phyloP scores from a whole-genome alignment of 1,284 basidiomycete genomes.

The Cronartium ribicola region DNA sequence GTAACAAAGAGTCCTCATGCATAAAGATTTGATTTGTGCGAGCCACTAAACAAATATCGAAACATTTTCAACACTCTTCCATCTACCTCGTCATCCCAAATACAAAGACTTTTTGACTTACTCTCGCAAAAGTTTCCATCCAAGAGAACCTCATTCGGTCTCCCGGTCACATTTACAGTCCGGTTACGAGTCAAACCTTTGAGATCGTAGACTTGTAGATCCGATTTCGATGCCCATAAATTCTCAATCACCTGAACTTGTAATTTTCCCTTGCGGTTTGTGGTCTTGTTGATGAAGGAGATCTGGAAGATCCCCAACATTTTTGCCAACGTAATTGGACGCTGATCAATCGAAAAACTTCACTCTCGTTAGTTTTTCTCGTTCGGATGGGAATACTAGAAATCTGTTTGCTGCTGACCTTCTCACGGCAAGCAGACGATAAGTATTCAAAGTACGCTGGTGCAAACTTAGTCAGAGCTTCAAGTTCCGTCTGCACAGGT shows the following conservation, averaged over 20 bases:
- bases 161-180: constrained; percentile 81
- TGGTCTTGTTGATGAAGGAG: constrained; percentile 77
- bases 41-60: constrained; percentile 40
- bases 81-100: neutral
- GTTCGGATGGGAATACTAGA: neutral
- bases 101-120: neutral
- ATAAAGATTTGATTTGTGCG: constrained; percentile 75
- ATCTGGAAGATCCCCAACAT: constrained; percentile 97
- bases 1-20: constrained; percentile 89
- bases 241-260: constrained; percentile 97
- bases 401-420: constrained; percentile 8
- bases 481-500: constrained; percentile 63
- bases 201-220: constrained; percentile 64
- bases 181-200: constrained; percentile 90
- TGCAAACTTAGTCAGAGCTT: constrained; percentile 93
- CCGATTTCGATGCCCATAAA: constrained; percentile 53
- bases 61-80: neutral
- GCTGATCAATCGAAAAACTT: constrained; percentile 55
- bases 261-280: constrained; percentile 77
- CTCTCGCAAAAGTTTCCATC: constrained; percentile 84
- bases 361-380: neutral
- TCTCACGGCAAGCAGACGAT: constrained; percentile 54
- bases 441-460: constrained; percentile 98
- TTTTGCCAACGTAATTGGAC: constrained; percentile 90
- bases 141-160: constrained; percentile 84